Base-by-base conservation (phyloP, 2,329 filamentous ascomycete species). In the Ascochyta clinopodiicola region DNA sequence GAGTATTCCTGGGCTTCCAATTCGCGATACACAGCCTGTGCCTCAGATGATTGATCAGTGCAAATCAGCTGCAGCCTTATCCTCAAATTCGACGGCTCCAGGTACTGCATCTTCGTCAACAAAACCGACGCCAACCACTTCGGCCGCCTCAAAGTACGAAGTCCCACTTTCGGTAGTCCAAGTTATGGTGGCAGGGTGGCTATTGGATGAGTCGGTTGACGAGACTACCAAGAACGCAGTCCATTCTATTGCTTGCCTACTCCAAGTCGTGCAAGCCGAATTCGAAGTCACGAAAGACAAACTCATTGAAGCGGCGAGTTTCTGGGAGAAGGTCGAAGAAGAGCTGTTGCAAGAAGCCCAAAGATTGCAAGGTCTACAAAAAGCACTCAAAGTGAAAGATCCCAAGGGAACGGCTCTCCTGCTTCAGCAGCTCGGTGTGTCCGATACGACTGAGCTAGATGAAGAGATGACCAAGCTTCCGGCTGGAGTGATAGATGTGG, bases 401-500 rank as follows among this genome's bases (percentile, higher is more conserved):
- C 68, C 69, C 3, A 43, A 57, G 13, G 68, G 71, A 1, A 74
- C 69, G 7, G 44, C 57, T 12, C 42, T 62, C 4, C 49, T 73
- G 4, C 58, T 74, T 3, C 46, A 67, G 29, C 42, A 64, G 31
- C 50, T 72, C 7, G 67, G 65, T 3, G 51, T 73, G 13, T 46
- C 66, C 8, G 64, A 70, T 27, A 61, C 48, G 13, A 64, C 49
- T 46, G 56, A 59, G 1, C 49, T 74, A 9, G 71, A 73, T 25
- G 65, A 69, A n/a, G 70, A 73, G 17, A 46, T 75, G 4, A 42
- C 53, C 2, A 32, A 34, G 5, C 53, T 75, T 1, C 71, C 71
- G 5, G 15, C 57, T 10, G 62, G 53, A 3, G 38, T 72, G 6
- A 50, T 62, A 4, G 56, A 70, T 37, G 51, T 64, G 5, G 62